Conservation (phyloP, 2,329 filamentous ascomycete genomes). For the Taxawa tesnikishii region DNA sequence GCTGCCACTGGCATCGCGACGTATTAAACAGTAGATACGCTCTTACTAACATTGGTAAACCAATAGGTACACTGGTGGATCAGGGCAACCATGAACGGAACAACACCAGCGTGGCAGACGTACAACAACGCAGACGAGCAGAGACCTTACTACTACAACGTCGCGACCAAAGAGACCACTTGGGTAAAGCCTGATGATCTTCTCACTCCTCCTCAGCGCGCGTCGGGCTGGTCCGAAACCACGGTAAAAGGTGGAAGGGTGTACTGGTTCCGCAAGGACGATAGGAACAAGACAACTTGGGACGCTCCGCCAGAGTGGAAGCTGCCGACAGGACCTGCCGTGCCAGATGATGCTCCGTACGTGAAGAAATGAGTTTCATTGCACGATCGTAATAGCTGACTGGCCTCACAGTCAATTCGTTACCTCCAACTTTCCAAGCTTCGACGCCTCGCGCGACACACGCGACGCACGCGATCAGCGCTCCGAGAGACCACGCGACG, state of each 20-base stretch:
- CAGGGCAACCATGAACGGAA: conserved; percentile 47
- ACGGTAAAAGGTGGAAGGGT: conserved; percentile 74
- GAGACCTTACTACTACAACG: conserved; percentile 83
- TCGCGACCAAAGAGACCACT: conserved; percentile 72
- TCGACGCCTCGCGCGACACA: conserved; percentile 13
- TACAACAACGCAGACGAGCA: conserved; percentile 64
- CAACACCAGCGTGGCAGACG: conserved; percentile 59
- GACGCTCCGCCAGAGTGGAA: conserved; percentile 53
- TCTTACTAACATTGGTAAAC: no score
- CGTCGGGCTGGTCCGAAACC: conserved; percentile 68
- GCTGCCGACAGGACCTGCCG: conserved; percentile 1
- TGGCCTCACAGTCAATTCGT: no score
- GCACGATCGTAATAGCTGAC: neutral
- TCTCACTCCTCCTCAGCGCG: conserved; percentile 62
- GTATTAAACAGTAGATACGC: no score
- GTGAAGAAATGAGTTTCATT: neutral
- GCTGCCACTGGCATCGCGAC: no score
- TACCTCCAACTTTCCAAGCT: conserved; percentile 27
- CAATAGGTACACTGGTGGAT: no score
- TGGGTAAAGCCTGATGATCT: conserved; percentile 90
- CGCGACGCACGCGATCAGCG: conserved; percentile 18
- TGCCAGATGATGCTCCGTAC: conserved; percentile 1
- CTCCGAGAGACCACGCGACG: conserved; percentile 27
- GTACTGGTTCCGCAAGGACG: conserved; percentile 90
- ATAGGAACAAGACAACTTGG: conserved; percentile 77